Conservation (phyloP, 2,329 filamentous ascomycete species). For the Aureobasidium sp. region DNA sequence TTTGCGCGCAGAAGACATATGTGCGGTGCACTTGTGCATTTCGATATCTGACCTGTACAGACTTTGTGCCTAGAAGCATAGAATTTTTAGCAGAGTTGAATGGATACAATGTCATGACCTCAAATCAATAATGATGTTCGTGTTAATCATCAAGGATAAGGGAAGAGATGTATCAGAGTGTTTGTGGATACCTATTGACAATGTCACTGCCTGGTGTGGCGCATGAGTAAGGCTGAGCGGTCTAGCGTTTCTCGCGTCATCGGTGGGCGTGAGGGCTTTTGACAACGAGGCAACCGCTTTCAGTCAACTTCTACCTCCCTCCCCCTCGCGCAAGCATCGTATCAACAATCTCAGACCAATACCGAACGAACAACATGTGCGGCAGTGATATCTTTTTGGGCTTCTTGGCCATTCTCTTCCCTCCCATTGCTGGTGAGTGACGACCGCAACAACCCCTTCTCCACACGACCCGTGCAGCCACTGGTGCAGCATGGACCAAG, state of each 20-base stretch:
- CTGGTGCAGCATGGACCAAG: constrained; percentile 1
- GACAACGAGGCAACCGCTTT: constrained; percentile 10
- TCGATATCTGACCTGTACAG: neutral
- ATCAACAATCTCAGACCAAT: neutral
- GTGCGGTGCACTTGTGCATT: neutral
- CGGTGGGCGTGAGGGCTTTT: neutral
- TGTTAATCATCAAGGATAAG: neutral
- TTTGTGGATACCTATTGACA: neutral
- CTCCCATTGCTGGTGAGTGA: constrained; percentile 49
- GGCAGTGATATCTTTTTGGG: constrained; percentile 55
- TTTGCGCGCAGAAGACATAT: too few relatives aligned
- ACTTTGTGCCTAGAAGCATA: neutral
- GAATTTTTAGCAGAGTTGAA: neutral
- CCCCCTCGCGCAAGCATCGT: neutral
- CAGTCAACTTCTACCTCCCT: neutral
- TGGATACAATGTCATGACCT: neutral
- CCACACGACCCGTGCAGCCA: constrained; percentile 5
- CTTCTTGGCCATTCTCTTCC: constrained; percentile 55
- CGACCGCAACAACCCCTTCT: constrained; percentile 1
- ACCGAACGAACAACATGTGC: constrained; percentile 43
- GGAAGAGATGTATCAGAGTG: neutral
- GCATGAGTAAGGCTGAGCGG: neutral
- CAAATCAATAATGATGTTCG: neutral
- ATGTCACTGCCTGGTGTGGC: neutral
- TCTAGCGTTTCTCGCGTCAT: constrained; percentile 2